Percentiles rank a stretch among this genome's conserved stretches.
Conservation (phyloP, 495 filamentous ascomycete genomes). For the Rostrohypoxylon terebratum region DNA sequence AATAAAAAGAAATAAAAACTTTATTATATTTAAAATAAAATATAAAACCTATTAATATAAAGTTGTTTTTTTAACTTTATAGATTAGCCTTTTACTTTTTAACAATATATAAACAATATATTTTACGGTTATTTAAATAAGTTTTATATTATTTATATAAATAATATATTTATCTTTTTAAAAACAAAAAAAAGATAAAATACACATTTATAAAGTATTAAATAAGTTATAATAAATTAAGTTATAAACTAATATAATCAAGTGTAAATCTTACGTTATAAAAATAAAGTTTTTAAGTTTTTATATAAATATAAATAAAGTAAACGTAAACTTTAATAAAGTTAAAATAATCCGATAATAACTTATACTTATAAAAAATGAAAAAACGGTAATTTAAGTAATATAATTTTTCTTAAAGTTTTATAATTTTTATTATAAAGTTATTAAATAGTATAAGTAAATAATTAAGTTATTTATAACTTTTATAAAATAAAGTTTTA, state of each 20-base stretch:
- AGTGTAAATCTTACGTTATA: neutral
- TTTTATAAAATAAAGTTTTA: neutral
- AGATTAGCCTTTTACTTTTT: neutral
- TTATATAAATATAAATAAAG: neutral
- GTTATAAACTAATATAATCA: neutral
- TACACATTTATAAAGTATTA: neutral
- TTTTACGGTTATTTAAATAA: no score
- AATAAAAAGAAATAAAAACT: constrained; percentile 3
- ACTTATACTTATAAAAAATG: no score
- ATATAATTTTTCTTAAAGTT: neutral
- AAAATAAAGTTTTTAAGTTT: neutral
- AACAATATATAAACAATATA: constrained; percentile 4
- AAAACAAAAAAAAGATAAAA: constrained; percentile 8
- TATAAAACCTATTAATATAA: neutral
- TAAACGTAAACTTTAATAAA: no score
- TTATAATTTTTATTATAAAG: neutral
- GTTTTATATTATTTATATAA: no score
- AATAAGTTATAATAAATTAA: neutral
- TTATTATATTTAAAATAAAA: neutral
- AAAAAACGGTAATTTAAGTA: no score
- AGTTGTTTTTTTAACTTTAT: neutral
- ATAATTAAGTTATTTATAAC: no score
- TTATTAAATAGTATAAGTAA: neutral
- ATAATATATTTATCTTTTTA: no score
- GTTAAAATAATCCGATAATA: no score